Evolutionary conservation across 176 grass and related monocot species (phyloP), one percentile per base, ranked within the genome.

Genomic region (Lolium multiflorum): DNA sequence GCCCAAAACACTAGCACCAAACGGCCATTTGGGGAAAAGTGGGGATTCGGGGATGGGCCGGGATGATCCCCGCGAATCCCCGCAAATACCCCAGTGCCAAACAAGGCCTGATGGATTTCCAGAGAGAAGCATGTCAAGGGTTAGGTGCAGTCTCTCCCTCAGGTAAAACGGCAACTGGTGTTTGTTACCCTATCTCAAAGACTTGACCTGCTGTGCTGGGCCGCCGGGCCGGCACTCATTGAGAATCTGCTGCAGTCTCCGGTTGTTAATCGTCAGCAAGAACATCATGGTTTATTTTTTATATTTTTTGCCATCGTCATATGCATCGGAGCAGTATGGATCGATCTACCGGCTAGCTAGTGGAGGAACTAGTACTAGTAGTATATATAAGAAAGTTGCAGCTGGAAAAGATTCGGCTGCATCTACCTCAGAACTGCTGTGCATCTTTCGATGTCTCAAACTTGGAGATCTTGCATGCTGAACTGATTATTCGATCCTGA

Each of bases 111-210:
- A 61, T 20, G 57, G 31, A 22, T 83, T 87, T 83, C 79, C 54
- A 78, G 51, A 64, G 9, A 50, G 72, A 76, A 86, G 49, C 49
- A 69, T 82, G 79, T 89, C 90, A 88, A 92, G 74, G 69, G 74
- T 89, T 92, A 76, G 90, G 90, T 80, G 80, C 51, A 64, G 62
- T 35, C 31, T 35, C 31, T 35, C 31, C 31, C 31, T 35, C 31
- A 83, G 90, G 79, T 83, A 86, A 89, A 85, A 79, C 35, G 26
- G 39, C 87, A 60, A 50, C 21, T 59, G 66, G 69, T 80, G 87
- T 80, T 86, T 58, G 57, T 79, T 83, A 75, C 83, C 79, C 79
- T 78, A 89, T 83, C 79, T 31, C 26, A n/a, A 50, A 77, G 81
- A 91, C 89, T 75, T 17, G 69, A 47, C 22, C 16, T 16, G 31